A percentile compares a stretch with the other conserved stretches of the same genome.
phyloP scores from a whole-genome alignment of 1,284 basidiomycete genomes.

The Ustilago bromivora region DNA sequence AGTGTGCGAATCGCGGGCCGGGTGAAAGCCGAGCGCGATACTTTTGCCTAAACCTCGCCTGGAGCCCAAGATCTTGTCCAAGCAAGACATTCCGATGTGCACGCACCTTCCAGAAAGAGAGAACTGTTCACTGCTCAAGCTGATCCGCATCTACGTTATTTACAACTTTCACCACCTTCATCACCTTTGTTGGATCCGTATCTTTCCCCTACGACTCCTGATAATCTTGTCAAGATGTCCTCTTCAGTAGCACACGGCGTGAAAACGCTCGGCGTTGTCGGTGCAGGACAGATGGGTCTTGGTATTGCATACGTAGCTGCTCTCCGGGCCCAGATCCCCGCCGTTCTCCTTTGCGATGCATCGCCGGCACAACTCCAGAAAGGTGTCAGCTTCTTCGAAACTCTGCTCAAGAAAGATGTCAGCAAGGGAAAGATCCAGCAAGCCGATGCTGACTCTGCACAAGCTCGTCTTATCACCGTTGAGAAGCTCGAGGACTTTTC shows the following conservation, averaged over 20 bases:
- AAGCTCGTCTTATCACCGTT: conserved; percentile 62
- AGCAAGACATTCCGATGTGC: conserved; percentile 1
- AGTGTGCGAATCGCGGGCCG: conserved; percentile 8
- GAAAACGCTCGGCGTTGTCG: conserved; percentile 60
- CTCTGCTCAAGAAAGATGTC: conserved; percentile 86
- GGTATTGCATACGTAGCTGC: conserved; percentile 89
- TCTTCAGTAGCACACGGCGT: conserved; percentile 51
- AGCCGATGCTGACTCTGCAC: conserved; percentile 79
- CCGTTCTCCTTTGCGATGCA: conserved; percentile 52
- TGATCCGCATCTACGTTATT: not conserved
- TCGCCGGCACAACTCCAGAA: conserved; percentile 76
- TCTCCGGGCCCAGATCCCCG: conserved; percentile 47
- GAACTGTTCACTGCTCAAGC: not conserved
- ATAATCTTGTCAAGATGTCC: conserved; percentile 1
- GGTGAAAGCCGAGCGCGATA: conserved; percentile 15
- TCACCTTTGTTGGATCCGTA: not conserved
- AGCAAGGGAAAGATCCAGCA: conserved; percentile 81
- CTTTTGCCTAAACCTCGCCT: not conserved
- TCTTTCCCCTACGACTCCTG: not conserved
- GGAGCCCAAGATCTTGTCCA: conserved; percentile 14
- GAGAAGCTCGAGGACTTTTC: conserved; percentile 49
- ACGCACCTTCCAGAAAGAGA: not conserved
- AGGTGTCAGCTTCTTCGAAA: conserved; percentile 78
- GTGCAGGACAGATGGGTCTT: conserved; percentile 67
- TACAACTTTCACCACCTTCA: not conserved